phyloP scores from a whole-genome alignment of 2,329 filamentous ascomycete genomes.

The Colletotrichum sp. region DNA sequence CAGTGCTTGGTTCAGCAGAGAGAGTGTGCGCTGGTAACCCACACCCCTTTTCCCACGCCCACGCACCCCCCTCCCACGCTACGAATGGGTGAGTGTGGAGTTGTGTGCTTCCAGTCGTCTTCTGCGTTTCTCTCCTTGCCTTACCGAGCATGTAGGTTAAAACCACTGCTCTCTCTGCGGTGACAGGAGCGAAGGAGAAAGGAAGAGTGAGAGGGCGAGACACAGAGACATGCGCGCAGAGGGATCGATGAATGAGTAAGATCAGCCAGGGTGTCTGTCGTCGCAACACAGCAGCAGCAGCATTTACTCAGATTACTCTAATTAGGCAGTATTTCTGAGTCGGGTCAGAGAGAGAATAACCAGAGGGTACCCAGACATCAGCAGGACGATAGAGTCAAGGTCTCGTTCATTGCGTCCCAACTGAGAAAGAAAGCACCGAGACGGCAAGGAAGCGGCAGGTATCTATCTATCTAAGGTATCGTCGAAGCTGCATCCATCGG shows the following conservation, averaged over 20 bases:
- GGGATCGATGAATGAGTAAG: not conserved
- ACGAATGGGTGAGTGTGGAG: not conserved
- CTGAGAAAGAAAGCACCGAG: not conserved
- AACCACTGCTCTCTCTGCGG: not conserved
- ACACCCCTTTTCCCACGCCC: not conserved
- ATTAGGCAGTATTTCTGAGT: not conserved
- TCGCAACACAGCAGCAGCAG: not conserved
- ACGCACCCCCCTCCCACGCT: not conserved
- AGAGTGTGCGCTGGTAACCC: not conserved
- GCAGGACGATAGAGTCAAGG: not conserved
- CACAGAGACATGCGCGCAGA: not conserved
- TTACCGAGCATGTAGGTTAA: constrained; percentile 1
- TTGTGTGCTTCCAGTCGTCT: not conserved
- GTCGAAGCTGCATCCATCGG: not conserved
- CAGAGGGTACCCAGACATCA: not conserved
- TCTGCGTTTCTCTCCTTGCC: not conserved
- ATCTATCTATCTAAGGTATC: not conserved
- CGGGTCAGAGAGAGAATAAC: not conserved
- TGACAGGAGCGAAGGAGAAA: not conserved
- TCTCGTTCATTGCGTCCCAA: not conserved
- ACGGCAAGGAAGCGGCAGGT: not conserved
- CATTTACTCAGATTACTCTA: not conserved
- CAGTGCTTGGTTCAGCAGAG: not conserved
- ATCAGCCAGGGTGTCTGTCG: not conserved
- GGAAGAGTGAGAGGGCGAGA: not conserved